A percentile compares a stretch with the other conserved stretches of the same genome.
Conservation (phyloP, 169 alveolate genomes). For the Ichthyophthirius multifiliis region DNA sequence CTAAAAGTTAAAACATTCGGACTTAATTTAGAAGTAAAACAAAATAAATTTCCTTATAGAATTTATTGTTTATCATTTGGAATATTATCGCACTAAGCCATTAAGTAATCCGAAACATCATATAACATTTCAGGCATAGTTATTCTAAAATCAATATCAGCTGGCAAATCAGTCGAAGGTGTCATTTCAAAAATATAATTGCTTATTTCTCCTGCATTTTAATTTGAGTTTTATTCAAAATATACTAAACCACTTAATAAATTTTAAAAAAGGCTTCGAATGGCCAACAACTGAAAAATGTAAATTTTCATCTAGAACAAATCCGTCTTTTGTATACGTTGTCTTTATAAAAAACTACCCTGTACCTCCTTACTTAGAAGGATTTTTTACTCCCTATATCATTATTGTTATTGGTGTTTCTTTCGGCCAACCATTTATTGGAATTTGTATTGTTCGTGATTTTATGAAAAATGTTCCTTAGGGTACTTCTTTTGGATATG, state of each 20-base stretch:
- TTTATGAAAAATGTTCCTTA: not conserved
- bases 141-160: not conserved
- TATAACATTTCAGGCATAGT: not conserved
- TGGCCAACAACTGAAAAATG: not conserved
- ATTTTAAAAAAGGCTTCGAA: not conserved
- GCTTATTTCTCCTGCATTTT: not conserved
- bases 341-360: conserved; percentile 23
- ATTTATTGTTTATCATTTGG: not conserved
- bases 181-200: not conserved
- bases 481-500: conserved; percentile 10
- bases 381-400: conserved; percentile 15
- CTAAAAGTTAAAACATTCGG: not conserved
- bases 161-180: not conserved
- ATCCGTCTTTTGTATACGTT: not conserved
- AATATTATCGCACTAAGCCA: not conserved
- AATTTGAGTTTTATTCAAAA: not conserved
- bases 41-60: not conserved
- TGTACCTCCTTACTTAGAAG: conserved; percentile 32
- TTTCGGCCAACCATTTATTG: conserved; percentile 15
- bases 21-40: not conserved
- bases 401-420: conserved; percentile 14
- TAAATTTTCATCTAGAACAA: not conserved
- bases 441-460: not conserved
- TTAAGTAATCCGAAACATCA: not conserved
- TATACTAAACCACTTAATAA: not conserved